Percentiles rank a stretch among this genome's conserved stretches.
phyloP scores from a whole-genome alignment of 495 filamentous ascomycete species.

The Tuber microsphaerosporum region DNA sequence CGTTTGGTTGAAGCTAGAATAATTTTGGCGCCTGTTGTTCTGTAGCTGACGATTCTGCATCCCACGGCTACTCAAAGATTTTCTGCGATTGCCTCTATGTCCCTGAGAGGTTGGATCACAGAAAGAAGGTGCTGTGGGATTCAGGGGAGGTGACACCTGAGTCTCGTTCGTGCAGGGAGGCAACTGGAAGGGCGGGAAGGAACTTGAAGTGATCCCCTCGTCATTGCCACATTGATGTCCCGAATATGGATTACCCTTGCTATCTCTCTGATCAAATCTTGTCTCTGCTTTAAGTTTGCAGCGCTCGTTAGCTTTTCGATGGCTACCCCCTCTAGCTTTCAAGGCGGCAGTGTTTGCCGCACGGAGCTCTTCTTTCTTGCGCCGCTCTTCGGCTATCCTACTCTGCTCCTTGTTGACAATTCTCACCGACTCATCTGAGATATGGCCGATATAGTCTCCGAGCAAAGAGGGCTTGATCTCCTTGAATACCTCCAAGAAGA shows the following conservation, averaged over 20 bases:
- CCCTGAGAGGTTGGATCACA: neutral
- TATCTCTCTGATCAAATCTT: neutral
- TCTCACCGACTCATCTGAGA: neutral
- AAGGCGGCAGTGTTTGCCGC: neutral
- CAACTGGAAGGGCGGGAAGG: neutral
- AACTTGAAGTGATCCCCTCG: neutral
- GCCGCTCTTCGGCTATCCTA: neutral
- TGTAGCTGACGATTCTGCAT: neutral
- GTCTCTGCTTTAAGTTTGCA: neutral
- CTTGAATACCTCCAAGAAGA: slow-evolving; percentile 28
- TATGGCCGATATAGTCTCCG: slow-evolving; percentile 29
- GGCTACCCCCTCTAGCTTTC: neutral
- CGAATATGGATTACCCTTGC: neutral
- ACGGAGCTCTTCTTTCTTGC: neutral
- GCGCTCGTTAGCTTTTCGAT: neutral
- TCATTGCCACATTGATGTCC: neutral
- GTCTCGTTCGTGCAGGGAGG: neutral
- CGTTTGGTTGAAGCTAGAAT: neutral
- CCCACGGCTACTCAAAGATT: neutral
- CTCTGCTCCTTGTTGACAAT: neutral
- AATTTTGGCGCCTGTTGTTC: neutral
- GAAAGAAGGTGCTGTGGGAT: neutral
- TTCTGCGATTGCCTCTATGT: neutral
- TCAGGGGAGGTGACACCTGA: neutral
- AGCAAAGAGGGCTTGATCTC: slow-evolving; percentile 17